Evolutionary conservation across 2,329 filamentous ascomycete species (phyloP).

Genomic region (Fusarium beomiforme): DNA sequence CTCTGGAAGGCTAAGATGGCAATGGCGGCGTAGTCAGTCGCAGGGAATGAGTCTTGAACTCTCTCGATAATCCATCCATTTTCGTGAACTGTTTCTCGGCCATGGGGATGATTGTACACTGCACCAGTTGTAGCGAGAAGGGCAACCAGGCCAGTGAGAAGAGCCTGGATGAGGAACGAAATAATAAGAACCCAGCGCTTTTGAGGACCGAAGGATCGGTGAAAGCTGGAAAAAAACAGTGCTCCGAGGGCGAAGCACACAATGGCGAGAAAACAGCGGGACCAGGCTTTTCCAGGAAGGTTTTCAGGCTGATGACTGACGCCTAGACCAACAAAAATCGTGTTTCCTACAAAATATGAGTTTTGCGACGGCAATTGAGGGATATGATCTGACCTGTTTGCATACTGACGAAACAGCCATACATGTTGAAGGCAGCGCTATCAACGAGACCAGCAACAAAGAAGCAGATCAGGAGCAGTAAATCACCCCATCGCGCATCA

Average conservation of each 20-base stretch:
- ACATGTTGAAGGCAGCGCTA: slow-evolving; percentile 44
- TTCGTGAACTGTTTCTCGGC: slow-evolving; percentile 19
- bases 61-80: slow-evolving; percentile 36
- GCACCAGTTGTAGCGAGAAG: slow-evolving; percentile 40
- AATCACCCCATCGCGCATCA: slow-evolving; percentile 38
- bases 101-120: slow-evolving; percentile 33
- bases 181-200: slow-evolving; percentile 41
- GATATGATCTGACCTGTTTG: slow-evolving; percentile 36
- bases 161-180: slow-evolving; percentile 36
- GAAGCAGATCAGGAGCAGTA: slow-evolving; percentile 40
- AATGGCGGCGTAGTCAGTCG: slow-evolving; percentile 38
- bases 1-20: slow-evolving; percentile 42
- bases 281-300: slow-evolving; percentile 40
- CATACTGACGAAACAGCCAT: slow-evolving; percentile 45
- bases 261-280: slow-evolving; percentile 43
- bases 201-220: slow-evolving; percentile 40
- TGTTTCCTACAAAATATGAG: slow-evolving; percentile 34
- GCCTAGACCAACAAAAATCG: slow-evolving; percentile 42
- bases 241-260: slow-evolving; percentile 39
- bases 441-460: slow-evolving; percentile 42
- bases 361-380: background rate
- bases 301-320: slow-evolving; percentile 42
- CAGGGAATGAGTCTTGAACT: slow-evolving; percentile 37
- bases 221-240: slow-evolving; percentile 43
- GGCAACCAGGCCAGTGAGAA: slow-evolving; percentile 40